Percentiles rank a stretch among this genome's conserved stretches.
Conservation (phyloP, 257 asterid genomes). For the Coffea eugenioides region DNA sequence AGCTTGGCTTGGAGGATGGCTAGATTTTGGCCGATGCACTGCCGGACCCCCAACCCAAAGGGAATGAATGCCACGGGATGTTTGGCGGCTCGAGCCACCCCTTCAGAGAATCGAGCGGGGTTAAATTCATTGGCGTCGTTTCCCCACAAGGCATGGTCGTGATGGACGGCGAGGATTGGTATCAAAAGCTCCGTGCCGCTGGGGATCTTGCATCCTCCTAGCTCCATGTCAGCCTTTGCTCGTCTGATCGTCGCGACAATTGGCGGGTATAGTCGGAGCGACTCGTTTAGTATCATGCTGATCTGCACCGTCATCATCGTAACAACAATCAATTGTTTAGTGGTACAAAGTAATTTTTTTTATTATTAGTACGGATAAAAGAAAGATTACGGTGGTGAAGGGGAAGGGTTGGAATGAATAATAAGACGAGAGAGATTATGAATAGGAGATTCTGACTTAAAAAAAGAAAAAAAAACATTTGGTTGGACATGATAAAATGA, state of each 20-base stretch:
- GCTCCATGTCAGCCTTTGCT: conserved; percentile 43
- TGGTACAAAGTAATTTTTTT: too few relatives aligned
- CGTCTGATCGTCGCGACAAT: conserved; percentile 43
- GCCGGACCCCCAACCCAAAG: conserved; percentile 48
- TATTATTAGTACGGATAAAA: too few relatives aligned
- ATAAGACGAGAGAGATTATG: too few relatives aligned
- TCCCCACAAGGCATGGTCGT: conserved; percentile 45
- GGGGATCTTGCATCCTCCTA: conserved; percentile 44
- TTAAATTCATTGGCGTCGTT: conserved; percentile 42
- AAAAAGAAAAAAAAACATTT: too few relatives aligned
- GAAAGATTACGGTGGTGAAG: too few relatives aligned
- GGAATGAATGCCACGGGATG: conserved; percentile 42
- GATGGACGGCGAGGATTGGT: conserved; percentile 50
- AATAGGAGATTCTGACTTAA: too few relatives aligned
- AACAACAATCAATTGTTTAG: neutral
- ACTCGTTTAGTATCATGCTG: conserved; percentile 45
- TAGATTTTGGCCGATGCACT: conserved; percentile 44
- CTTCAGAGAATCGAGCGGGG: conserved; percentile 37
- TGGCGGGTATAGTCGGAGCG: conserved; percentile 45
- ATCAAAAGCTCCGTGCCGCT: conserved; percentile 40
- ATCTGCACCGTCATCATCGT: conserved; percentile 22
- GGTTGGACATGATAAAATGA: too few relatives aligned
- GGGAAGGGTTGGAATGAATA: too few relatives aligned
- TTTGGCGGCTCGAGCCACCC: conserved; percentile 40
- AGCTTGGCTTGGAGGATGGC: conserved; percentile 43